Evolutionary conservation across 148 eudicot genomes (phyloP), one percentile per base, ranked within the genome.

Genomic region (Heliosperma pusillum): DNA sequence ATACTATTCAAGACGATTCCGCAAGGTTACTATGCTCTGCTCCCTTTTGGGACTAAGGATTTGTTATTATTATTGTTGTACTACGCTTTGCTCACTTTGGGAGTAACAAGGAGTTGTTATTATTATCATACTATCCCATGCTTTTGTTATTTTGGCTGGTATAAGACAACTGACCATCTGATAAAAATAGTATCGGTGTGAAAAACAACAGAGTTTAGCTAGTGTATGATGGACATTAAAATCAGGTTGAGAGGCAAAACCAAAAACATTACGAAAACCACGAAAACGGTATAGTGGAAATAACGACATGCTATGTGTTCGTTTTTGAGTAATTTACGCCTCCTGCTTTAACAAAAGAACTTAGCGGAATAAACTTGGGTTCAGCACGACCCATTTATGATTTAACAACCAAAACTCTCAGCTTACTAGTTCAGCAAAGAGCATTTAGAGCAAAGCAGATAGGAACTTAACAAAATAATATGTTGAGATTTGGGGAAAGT

Each of bases 81-180:
- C 72, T 63, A 65, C 65, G 68, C 76, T 74, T 27, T 77, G 69
- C 79, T 52, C 53, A 3, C 55, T 50, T 50, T 50, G 19, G 12
- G 55, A 16, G 5, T 50, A 50, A n/a, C n/a, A n/a, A 50, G 55
- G 17, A 50, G 16, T 50, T 12, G 55, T 50, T 50, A 50, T 50
- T 10, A 50, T 50, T 50, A 17, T 13, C 55, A 0, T 50, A 70
- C 72, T 63, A 65, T 69, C 72, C 74, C 74, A 36, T 77, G 69
- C 79, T 52, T 74, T 76, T 77, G 70, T 60, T 72, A 76, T 24
- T 74, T 22, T 72, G 12, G 45, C 72, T 57, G 83, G 80, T 63
- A 67, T 53, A 80, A 70, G 55, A 74, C 70, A 80, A 67, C 72
- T 78, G 40, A 77, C 53, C 57, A 53, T 61, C 66, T 21, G 9